Evolutionary conservation across 169 alveolate genomes (phyloP).

Genomic region (Plasmodium gaboni): DNA sequence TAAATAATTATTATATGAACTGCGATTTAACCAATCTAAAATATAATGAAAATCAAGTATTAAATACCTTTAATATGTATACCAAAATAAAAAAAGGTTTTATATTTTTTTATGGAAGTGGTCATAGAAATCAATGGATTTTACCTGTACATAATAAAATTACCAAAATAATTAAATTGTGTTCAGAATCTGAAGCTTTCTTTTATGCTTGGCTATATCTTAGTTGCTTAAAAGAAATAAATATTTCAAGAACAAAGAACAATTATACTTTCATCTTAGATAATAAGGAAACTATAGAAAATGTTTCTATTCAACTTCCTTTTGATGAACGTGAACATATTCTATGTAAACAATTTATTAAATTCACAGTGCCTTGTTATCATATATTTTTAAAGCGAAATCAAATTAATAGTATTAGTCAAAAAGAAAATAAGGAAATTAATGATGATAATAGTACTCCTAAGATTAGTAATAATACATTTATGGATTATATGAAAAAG

Average conservation of each 20-base stretch:
- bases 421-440: background rate
- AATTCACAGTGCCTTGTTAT: constrained; percentile 63
- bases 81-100: constrained; percentile 57
- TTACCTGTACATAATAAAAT: constrained; percentile 73
- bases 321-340: constrained; percentile 18
- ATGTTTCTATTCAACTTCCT: constrained; percentile 8
- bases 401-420: background rate
- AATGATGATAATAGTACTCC: background rate
- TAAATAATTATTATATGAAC: background rate
- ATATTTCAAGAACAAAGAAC: constrained; percentile 34
- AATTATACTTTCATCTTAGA: constrained; percentile 76
- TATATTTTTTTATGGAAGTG: constrained; percentile 79
- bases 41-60: constrained; percentile 24
- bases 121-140: constrained; percentile 83
- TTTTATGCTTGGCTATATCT: constrained; percentile 82
- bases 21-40: constrained; percentile 49
- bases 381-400: constrained; percentile 18
- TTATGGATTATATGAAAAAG: no score
- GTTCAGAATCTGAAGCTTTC: constrained; percentile 77
- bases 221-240: constrained; percentile 55
- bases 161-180: constrained; percentile 77
- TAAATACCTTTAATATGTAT: constrained; percentile 47
- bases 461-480: no score
- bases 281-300: constrained; percentile 40
- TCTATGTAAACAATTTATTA: constrained; percentile 23